phyloP scores from a whole-genome alignment of 345 rosid species.

The Citropsis articulata region DNA sequence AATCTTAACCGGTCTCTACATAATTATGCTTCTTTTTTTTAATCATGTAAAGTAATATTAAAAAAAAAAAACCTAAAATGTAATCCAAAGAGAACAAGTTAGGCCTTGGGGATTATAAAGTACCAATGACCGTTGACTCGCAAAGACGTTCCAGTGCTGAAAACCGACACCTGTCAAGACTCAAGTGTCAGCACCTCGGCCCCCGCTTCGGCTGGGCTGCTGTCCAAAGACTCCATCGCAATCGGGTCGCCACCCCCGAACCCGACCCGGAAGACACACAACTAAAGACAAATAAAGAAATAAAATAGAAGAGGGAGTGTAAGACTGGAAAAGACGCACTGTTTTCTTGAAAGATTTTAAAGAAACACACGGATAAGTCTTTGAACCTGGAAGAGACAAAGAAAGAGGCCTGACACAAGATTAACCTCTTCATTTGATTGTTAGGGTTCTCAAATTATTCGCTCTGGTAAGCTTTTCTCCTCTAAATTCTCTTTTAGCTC shows the following conservation, averaged over 20 bases:
- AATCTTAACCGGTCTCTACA: too few relatives aligned
- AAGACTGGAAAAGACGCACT: not conserved
- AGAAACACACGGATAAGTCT: conserved; percentile 22
- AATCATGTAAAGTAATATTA: too few relatives aligned
- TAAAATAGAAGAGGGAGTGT: not conserved
- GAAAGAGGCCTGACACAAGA: conserved; percentile 7
- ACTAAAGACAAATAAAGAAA: too few relatives aligned
- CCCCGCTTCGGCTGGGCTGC: not conserved
- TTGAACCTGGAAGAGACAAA: conserved; percentile 30
- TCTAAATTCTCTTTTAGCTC: not conserved
- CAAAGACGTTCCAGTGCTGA: too few relatives aligned
- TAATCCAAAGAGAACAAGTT: too few relatives aligned
- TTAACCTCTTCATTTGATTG: not conserved
- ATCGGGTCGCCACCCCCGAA: not conserved
- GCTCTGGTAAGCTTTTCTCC: conserved; percentile 23
- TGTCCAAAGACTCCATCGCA: not conserved
- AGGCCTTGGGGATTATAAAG: too few relatives aligned
- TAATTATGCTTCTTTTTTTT: too few relatives aligned
- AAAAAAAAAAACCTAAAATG: too few relatives aligned
- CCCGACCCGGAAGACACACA: not conserved
- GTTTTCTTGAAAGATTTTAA: not conserved
- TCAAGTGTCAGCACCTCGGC: not conserved
- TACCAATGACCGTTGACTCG: not conserved
- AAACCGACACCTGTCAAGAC: not conserved
- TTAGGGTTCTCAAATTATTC: conserved; percentile 22